phyloP scores from a whole-genome alignment of 2,329 filamentous ascomycete species.

The Coniochaeta ligniaria region DNA sequence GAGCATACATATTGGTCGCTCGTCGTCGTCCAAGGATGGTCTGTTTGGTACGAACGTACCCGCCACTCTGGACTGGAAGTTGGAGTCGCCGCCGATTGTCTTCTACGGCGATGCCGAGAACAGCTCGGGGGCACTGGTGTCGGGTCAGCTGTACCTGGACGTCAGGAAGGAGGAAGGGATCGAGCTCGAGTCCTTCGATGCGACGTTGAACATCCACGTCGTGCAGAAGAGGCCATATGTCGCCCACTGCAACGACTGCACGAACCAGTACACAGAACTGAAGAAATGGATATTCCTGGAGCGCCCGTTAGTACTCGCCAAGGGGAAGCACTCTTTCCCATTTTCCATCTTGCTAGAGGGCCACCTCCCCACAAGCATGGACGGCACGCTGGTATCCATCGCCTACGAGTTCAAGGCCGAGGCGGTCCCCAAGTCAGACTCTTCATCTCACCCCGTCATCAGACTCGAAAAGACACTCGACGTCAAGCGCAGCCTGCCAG shows the following conservation, averaged over 20 bases:
- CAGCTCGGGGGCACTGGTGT: conserved; percentile 79
- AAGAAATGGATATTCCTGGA: conserved; percentile 73
- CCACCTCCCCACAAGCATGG: conserved; percentile 75
- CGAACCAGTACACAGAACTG: conserved; percentile 63
- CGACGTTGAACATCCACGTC: conserved; percentile 63
- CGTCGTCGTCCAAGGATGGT: conserved; percentile 27
- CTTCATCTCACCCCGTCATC: conserved; percentile 29
- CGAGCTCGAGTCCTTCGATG: conserved; percentile 65
- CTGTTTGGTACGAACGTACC: conserved; percentile 18
- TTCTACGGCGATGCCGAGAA: conserved; percentile 69
- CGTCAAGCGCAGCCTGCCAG: conserved; percentile 69
- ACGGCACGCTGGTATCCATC: conserved; percentile 65
- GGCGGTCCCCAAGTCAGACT: conserved; percentile 48
- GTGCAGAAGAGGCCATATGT: conserved; percentile 78
- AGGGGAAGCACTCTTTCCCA: conserved; percentile 68
- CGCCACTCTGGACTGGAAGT: conserved; percentile 45
- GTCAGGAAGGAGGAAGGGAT: conserved; percentile 56
- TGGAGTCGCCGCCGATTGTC: conserved; percentile 83
- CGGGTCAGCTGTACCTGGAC: conserved; percentile 70
- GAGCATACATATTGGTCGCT: conserved; percentile 32
- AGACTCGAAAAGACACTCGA: conserved; percentile 61
- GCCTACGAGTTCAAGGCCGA: conserved; percentile 72
- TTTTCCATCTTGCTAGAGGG: conserved; percentile 85
- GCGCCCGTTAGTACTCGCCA: conserved; percentile 40
- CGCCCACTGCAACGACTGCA: conserved; percentile 71